A percentile compares a stretch with the other conserved stretches of the same genome.
Evolutionary conservation across 75 land plant species (phyloP).

Genomic region (Ceratopteris richardii): DNA sequence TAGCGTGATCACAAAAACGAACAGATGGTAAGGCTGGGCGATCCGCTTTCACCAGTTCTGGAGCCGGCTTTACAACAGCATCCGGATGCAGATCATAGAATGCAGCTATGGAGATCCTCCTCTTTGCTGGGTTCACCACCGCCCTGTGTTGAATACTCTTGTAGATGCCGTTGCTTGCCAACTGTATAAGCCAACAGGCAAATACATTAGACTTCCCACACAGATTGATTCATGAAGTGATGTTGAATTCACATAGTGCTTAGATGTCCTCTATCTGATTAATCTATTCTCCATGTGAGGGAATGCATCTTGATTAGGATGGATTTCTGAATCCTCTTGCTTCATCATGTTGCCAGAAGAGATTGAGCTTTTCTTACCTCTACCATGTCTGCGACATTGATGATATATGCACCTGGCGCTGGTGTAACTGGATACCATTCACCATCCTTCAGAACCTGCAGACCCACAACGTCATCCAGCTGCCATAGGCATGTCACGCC

Average conservation of each 20-base stretch:
- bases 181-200: too few relatives aligned
- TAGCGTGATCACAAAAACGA: neutral
- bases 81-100: conserved; percentile 12
- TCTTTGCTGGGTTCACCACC: conserved; percentile 1
- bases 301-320: conserved; percentile 1
- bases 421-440: conserved; percentile 26
- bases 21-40: conserved; percentile 1
- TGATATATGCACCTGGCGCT: conserved; percentile 6
- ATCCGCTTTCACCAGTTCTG: conserved; percentile 5
- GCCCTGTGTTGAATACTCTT: too few relatives aligned
- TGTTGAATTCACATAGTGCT: neutral
- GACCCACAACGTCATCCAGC: conserved; percentile 17
- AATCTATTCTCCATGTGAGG: neutral
- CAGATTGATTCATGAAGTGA: too few relatives aligned
- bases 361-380: conserved; percentile 20
- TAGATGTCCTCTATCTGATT: neutral
- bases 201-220: too few relatives aligned
- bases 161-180: conserved; percentile 2
- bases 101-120: conserved; percentile 11
- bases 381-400: conserved; percentile 22
- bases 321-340: neutral
- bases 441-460: conserved; percentile 16
- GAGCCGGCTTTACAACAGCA: conserved; percentile 8
- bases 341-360: too few relatives aligned
- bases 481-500: conserved; percentile 10